Conservation (phyloP, 192 early-diverging fungal genomes). For the Podila horticola region DNA sequence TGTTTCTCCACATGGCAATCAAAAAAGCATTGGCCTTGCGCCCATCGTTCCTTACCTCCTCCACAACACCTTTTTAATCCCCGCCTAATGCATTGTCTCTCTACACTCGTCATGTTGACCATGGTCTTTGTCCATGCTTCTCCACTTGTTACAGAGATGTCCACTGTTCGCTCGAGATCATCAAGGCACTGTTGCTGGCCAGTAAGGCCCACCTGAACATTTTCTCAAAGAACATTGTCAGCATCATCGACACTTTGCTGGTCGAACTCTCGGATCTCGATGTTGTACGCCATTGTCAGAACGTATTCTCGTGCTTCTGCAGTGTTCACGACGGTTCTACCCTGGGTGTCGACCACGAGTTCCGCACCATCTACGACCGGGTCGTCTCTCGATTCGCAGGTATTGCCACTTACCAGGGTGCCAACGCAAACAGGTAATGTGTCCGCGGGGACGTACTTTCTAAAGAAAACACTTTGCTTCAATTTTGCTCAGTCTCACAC, state of each 20-base stretch:
- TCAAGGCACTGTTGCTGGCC: conserved; percentile 73
- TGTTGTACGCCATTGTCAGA: conserved; percentile 45
- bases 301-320: conserved; percentile 76
- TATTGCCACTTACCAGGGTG: conserved; percentile 46
- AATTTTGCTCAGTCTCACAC: conserved; percentile 6
- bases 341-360: conserved; percentile 74
- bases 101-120: too few species aligned
- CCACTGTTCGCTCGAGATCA: conserved; percentile 77
- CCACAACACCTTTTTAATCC: too few species aligned
- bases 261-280: conserved; percentile 46
- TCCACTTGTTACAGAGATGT: conserved; percentile 59
- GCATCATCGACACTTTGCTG: conserved; percentile 62
- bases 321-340: conserved; percentile 74
- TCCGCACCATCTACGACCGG: conserved; percentile 64
- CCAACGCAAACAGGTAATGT: conserved; percentile 35
- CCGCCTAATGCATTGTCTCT: too few species aligned
- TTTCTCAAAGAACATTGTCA: conserved; percentile 84
- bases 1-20: too few species aligned
- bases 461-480: background rate
- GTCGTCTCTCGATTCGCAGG: conserved; percentile 65
- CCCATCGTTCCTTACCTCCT: conserved; percentile 4
- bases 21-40: background rate
- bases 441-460: background rate
- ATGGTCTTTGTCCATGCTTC: background rate
- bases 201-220: conserved; percentile 83